A percentile compares a stretch with the other conserved stretches of the same genome.
Evolutionary conservation across 2,329 filamentous ascomycete genomes (phyloP).

Genomic region (Coniella vitis): DNA sequence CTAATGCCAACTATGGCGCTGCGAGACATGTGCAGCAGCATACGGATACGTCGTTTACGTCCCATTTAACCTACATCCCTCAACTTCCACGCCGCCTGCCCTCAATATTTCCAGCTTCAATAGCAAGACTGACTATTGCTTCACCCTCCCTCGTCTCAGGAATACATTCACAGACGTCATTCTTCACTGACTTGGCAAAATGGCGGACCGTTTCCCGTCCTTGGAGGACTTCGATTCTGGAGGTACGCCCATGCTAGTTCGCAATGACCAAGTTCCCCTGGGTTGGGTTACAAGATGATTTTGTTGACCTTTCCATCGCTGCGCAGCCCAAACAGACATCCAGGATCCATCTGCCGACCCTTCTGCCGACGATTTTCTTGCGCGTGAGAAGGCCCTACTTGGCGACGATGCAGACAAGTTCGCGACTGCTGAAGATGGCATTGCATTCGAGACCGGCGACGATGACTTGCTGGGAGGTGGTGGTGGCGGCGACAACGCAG

Average conservation of each 20-base stretch:
- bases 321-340: constrained; percentile 60
- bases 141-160: background rate
- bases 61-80: background rate
- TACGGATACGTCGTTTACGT: background rate
- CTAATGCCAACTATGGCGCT: background rate
- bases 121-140: too few relatives aligned
- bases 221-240: constrained; percentile 70
- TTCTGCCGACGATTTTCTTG: constrained; percentile 76
- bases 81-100: background rate
- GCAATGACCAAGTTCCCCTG: constrained; percentile 4
- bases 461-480: constrained; percentile 64
- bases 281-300: constrained; percentile 2
- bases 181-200: constrained; percentile 29
- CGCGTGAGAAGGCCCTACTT: constrained; percentile 81
- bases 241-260: constrained; percentile 34
- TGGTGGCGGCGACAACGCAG: constrained; percentile 30
- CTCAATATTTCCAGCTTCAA: background rate
- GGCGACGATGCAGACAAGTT: constrained; percentile 94
- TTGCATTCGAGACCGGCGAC: constrained; percentile 58
- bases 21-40: background rate
- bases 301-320: constrained; percentile 20
- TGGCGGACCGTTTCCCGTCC: constrained; percentile 75
- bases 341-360: constrained; percentile 50
- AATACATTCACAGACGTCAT: background rate
- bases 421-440: constrained; percentile 64